Percentiles rank a stretch among this genome's conserved stretches.
These are phyloP conservation scores for Moesziomyces antarcticus DNA, from an alignment of 1,284 basidiomycete species.

Conservation along the genomic window DNA sequence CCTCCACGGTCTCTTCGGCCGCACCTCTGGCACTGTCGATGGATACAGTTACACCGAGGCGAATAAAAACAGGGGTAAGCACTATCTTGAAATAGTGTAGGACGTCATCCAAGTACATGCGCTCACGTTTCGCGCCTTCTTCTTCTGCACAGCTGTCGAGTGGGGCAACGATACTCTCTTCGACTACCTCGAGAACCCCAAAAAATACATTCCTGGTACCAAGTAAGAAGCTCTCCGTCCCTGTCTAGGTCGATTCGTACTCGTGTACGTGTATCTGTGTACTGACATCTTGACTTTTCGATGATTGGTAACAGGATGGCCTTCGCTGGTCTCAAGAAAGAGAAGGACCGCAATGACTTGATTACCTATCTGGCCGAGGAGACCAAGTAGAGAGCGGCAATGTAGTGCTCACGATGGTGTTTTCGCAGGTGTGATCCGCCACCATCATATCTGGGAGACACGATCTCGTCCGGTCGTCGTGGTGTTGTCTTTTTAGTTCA, in stretches of 20 bases:
- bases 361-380: constrained; percentile 58
- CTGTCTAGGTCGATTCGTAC: background rate
- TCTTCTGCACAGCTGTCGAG: constrained; percentile 69
- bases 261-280: too few species aligned
- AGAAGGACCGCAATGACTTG: constrained; percentile 66
- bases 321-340: constrained; percentile 65
- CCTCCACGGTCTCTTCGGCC: constrained; percentile 87
- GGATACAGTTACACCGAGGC: constrained; percentile 78
- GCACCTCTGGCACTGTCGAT: constrained; percentile 86
- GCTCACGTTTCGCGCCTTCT: too few species aligned
- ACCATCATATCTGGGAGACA: too few species aligned
- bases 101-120: too few species aligned
- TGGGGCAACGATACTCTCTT: constrained; percentile 90
- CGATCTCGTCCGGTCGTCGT: too few species aligned
- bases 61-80: constrained; percentile 89
- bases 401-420: too few species aligned
- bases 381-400: constrained; percentile 28
- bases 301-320: constrained; percentile 15
- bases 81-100: too few species aligned
- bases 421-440: too few species aligned
- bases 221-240: constrained; percentile 12
- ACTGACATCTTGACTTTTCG: background rate
- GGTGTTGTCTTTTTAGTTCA: too few species aligned
- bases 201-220: constrained; percentile 76
- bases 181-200: constrained; percentile 91